These are phyloP conservation scores for Termitomyces sp. DNA, from an alignment of 768 basidiomycete genomes.

Conservation along the genomic window DNA sequence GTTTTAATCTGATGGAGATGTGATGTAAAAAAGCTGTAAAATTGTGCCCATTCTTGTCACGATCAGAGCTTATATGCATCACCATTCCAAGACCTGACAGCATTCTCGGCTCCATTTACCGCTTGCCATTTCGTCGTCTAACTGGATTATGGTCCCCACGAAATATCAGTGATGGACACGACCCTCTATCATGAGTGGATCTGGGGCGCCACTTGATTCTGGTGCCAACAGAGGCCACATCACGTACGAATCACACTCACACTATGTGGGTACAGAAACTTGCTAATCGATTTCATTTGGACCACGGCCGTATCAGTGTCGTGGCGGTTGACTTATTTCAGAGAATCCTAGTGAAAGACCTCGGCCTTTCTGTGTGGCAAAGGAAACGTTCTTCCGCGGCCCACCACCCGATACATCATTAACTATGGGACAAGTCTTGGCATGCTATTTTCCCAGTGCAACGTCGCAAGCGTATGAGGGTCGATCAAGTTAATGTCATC, in stretches of 20 bases:
- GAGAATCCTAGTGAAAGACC: neutral
- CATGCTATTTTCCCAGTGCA: neutral
- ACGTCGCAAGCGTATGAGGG: neutral
- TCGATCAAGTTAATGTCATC: neutral
- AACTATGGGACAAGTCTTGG: conserved; percentile 1
- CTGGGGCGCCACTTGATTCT: neutral
- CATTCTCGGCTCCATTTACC: neutral
- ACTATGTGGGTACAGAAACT: neutral
- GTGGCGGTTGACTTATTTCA: neutral
- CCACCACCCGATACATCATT: neutral
- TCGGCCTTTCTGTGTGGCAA: neutral
- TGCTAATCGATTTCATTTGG: neutral
- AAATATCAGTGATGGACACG: neutral
- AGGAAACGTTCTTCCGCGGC: neutral
- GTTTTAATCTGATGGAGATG: neutral
- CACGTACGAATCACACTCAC: neutral
- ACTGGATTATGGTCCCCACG: neutral
- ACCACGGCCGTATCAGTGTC: neutral
- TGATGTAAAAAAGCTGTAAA: neutral
- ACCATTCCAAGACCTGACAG: neutral
- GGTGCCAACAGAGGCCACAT: neutral
- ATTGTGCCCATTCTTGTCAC: neutral
- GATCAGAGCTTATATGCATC: neutral
- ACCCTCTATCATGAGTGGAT: neutral
- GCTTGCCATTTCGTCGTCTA: neutral